Conservation (phyloP, 2,329 filamentous ascomycete genomes). For the Clonostachys rhizophaga region DNA sequence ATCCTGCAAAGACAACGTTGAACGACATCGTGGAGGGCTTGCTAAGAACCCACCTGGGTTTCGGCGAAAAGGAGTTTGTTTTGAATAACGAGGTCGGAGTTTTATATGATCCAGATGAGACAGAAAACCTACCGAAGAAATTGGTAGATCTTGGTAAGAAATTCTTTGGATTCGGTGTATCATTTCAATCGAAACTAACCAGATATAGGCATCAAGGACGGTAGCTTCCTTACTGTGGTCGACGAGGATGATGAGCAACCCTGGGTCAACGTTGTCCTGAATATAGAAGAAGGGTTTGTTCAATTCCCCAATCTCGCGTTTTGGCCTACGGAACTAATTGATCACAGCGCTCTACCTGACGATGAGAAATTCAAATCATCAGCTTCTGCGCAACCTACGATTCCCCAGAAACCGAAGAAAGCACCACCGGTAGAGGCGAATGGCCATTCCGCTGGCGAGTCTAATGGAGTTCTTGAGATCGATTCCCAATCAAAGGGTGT, state of each 20-base stretch:
- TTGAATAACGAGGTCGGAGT: constrained; percentile 70
- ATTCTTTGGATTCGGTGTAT: neutral
- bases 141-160: constrained; percentile 66
- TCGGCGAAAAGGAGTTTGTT: constrained; percentile 73
- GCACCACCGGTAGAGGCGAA: constrained; percentile 26
- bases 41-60: constrained; percentile 66
- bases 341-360: constrained; percentile 32
- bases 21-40: constrained; percentile 74
- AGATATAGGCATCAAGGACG: constrained; percentile 58
- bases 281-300: constrained; percentile 58
- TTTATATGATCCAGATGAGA: constrained; percentile 87
- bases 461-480: constrained; percentile 22
- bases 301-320: neutral
- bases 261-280: constrained; percentile 76
- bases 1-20: constrained; percentile 69
- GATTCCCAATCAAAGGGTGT: constrained; percentile 22
- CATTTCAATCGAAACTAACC: neutral
- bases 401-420: constrained; percentile 50
- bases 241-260: constrained; percentile 73
- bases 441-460: constrained; percentile 29
- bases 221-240: constrained; percentile 77
- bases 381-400: constrained; percentile 35
- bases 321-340: constrained; percentile 10
- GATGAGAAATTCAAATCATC: constrained; percentile 48
- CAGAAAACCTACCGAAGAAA: constrained; percentile 78